Base-by-base conservation (phyloP, 1,284 basidiomycete genomes). In the Singerocomus rubriflavus region DNA sequence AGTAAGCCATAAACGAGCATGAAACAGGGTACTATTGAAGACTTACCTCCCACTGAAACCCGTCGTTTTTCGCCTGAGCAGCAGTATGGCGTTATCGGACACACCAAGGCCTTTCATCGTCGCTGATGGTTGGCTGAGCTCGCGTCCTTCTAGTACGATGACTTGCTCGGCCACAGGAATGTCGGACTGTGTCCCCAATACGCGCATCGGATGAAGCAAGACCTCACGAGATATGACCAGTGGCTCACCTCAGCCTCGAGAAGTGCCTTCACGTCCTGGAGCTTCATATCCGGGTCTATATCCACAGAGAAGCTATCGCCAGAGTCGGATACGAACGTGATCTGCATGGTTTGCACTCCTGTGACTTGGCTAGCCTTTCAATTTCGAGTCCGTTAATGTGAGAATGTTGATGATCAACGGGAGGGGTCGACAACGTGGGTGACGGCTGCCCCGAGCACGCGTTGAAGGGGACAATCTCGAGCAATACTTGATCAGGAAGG, bases 211-310 rank as follows among this genome's bases (percentile, higher is more conserved):
- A 40, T 45, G 39, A 39, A 8, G 10, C 6, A 12, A 21, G n/a
- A 25, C 16, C 49, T 27, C 55, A 50, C 37, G 30, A 34, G 29
- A 29, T 34, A 26, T 46, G 42, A 11, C 7, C 25, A 29, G 48
- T 41, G 21, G 59, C 79, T 65, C 63, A 93, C 93, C 80, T 97
- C 93, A 0, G 85, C 93, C 68, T 95, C 93, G 25, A 96, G 76
- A 48, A 97, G 75, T 8, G 90, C 93, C 78, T 87, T 87, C 34
- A 96, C 83, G 65, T 93, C 89, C 73, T 91, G 88, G 26, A 97
- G 77, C 21, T 21, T 21, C 21, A 21, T 21, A 21, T 21, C 21
- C 21, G 21, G 21, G 21, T 21, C 21, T 21, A 21, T 21, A 21
- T 21, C 93, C 49, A 95, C 71, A 40, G 76, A 71, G 66, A 85